A percentile compares a stretch with the other conserved stretches of the same genome.
phyloP scores from a whole-genome alignment of 2,329 filamentous ascomycete genomes.

The Zasmidium angulare region DNA sequence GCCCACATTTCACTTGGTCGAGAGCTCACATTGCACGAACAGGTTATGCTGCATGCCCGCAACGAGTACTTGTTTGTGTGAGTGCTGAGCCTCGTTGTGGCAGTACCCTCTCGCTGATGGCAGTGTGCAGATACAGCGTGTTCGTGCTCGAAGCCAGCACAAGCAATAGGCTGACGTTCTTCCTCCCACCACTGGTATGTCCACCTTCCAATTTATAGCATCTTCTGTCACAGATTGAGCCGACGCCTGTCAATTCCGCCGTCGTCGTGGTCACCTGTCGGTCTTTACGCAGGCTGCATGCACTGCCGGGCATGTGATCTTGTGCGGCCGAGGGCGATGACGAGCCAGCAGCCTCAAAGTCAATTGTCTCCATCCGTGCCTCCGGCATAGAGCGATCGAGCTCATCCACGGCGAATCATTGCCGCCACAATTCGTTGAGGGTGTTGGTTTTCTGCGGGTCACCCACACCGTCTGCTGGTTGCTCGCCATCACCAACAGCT shows the following conservation, averaged over 20 bases:
- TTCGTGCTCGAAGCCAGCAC: constrained; percentile 55
- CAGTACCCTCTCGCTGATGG: constrained; percentile 25
- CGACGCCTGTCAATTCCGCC: neutral
- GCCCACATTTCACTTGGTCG: neutral
- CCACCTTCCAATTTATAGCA: constrained; percentile 1
- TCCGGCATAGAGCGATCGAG: neutral
- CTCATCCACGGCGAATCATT: constrained; percentile 16
- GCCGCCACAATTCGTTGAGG: constrained; percentile 12
- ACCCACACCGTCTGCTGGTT: neutral
- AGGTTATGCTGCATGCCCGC: constrained; percentile 60
- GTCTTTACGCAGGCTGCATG: constrained; percentile 4
- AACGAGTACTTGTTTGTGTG: constrained; percentile 82
- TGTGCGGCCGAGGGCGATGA: neutral
- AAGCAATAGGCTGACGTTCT: constrained; percentile 50
- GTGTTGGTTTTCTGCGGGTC: constrained; percentile 19
- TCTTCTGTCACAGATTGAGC: neutral
- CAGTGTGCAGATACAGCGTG: constrained; percentile 48
- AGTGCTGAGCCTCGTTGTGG: constrained; percentile 40
- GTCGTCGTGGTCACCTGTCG: neutral
- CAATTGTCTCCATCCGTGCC: constrained; percentile 2
- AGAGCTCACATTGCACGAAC: constrained; percentile 6
- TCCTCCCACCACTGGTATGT: constrained; percentile 46
- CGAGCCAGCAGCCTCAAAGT: constrained; percentile 4
- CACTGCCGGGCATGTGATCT: constrained; percentile 16
- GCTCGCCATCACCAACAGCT: neutral